Evolutionary conservation across 768 basidiomycete species (phyloP).

Genomic region (Suillus bovinus): DNA sequence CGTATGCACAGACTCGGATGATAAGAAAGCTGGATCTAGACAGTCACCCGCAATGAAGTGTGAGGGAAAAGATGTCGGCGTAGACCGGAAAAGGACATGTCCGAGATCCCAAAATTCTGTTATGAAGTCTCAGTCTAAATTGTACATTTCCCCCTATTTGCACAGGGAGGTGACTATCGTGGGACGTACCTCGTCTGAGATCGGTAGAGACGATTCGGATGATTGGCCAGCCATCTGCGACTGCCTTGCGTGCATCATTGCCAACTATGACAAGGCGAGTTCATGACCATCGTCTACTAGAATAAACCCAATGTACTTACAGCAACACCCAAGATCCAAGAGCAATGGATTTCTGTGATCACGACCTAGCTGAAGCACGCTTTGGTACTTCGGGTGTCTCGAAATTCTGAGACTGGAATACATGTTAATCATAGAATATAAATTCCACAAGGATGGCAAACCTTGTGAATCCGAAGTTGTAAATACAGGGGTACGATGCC

Average conservation of each 20-base stretch:
- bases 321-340: conserved; percentile 47
- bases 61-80: conserved; percentile 51
- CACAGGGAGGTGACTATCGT: not conserved
- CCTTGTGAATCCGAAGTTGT: conserved; percentile 20
- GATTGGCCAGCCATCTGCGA: conserved; percentile 43
- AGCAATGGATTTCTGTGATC: conserved; percentile 38
- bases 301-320: conserved; percentile 24
- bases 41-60: conserved; percentile 57
- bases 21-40: conserved; percentile 47
- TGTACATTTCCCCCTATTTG: too few relatives aligned
- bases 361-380: conserved; percentile 36
- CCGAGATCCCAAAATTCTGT: conserved; percentile 63
- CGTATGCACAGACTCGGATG: conserved; percentile 24
- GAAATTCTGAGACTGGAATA: conserved; percentile 22
- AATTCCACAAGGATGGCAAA: not conserved
- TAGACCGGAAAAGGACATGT: conserved; percentile 58
- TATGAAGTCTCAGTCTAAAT: not conserved
- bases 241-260: conserved; percentile 39
- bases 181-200: conserved; percentile 33
- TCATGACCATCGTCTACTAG: not conserved
- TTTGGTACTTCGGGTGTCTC: conserved; percentile 20
- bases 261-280: conserved; percentile 34
- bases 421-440: not conserved
- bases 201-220: conserved; percentile 41
- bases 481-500: conserved; percentile 26